A percentile compares a stretch with the other conserved stretches of the same genome.
Evolutionary conservation across 352 stramenopile genomes (phyloP).

Genomic region (Pythium monospermum): DNA sequence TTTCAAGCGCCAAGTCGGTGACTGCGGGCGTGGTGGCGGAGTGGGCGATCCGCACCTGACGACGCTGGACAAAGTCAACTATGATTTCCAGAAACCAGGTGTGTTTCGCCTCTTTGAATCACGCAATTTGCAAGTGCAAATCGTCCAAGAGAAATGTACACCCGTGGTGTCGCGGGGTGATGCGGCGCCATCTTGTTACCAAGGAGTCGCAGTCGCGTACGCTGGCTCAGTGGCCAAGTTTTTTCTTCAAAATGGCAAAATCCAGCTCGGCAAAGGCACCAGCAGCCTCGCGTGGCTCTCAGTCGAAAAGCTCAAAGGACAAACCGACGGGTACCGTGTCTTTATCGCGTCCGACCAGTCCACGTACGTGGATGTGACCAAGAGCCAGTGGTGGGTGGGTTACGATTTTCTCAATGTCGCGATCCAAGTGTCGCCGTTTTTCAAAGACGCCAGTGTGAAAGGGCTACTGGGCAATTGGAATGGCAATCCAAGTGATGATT

Average conservation of each 20-base stretch:
- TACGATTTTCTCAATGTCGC: slow-evolving; percentile 27
- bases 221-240: slow-evolving; percentile 25
- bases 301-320: slow-evolving; percentile 23
- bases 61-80: slow-evolving; percentile 28
- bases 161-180: slow-evolving; percentile 6
- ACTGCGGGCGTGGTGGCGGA: slow-evolving; percentile 11
- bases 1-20: slow-evolving; percentile 8
- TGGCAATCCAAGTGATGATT: slow-evolving; percentile 19
- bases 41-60: slow-evolving; percentile 29
- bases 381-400: slow-evolving; percentile 21
- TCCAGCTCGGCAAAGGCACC: slow-evolving; percentile 19
- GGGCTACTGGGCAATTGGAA: slow-evolving; percentile 33
- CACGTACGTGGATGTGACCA: slow-evolving; percentile 29
- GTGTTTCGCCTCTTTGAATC: slow-evolving; percentile 29
- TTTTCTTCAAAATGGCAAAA: slow-evolving; percentile 23
- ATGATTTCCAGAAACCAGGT: slow-evolving; percentile 28
- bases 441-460: slow-evolving; percentile 16
- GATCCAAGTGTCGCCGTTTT: slow-evolving; percentile 24
- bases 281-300: slow-evolving; percentile 23
- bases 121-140: slow-evolving; percentile 22
- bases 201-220: slow-evolving; percentile 24
- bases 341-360: slow-evolving; percentile 21
- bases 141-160: slow-evolving; percentile 33
- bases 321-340: slow-evolving; percentile 25
- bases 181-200: slow-evolving; percentile 22